Evolutionary conservation across 202 grass and related monocot genomes (phyloP).

Genomic region (Musa balbisiana): DNA sequence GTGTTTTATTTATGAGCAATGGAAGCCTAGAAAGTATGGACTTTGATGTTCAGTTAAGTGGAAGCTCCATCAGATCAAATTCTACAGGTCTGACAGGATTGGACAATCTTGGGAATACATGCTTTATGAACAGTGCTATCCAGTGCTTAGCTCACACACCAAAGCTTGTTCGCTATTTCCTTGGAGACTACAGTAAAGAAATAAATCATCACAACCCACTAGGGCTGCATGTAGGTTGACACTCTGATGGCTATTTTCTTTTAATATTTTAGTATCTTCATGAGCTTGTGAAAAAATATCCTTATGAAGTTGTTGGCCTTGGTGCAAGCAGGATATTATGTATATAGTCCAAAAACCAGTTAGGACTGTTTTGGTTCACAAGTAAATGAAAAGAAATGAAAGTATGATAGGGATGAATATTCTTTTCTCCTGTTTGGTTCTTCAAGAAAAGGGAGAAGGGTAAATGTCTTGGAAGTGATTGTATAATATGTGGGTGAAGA

Average conservation of each 20-base stretch:
- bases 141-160: slow-evolving; percentile 94
- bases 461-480: too few relatives aligned
- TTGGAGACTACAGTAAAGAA: slow-evolving; percentile 69
- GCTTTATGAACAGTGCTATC: slow-evolving; percentile 97
- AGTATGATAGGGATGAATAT: not conserved
- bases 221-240: slow-evolving; percentile 71
- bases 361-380: not conserved
- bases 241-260: slow-evolving; percentile 1
- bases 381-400: not conserved
- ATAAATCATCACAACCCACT: slow-evolving; percentile 79
- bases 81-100: slow-evolving; percentile 67
- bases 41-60: slow-evolving; percentile 33
- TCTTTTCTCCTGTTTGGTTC: not conserved
- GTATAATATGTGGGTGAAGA: too few relatives aligned
- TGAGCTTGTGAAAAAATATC: not conserved
- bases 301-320: not conserved
- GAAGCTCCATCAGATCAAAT: slow-evolving; percentile 40
- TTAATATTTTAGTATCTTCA: not conserved
- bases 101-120: slow-evolving; percentile 96
- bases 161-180: slow-evolving; percentile 84
- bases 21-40: slow-evolving; percentile 47
- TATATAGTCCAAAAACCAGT: too few relatives aligned
- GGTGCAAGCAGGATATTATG: not conserved
- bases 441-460: not conserved
- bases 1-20: slow-evolving; percentile 32